A percentile compares a stretch with the other conserved stretches of the same genome.
Conservation (phyloP, 176 grass and related monocot species). For the Aegilops tauschii region DNA sequence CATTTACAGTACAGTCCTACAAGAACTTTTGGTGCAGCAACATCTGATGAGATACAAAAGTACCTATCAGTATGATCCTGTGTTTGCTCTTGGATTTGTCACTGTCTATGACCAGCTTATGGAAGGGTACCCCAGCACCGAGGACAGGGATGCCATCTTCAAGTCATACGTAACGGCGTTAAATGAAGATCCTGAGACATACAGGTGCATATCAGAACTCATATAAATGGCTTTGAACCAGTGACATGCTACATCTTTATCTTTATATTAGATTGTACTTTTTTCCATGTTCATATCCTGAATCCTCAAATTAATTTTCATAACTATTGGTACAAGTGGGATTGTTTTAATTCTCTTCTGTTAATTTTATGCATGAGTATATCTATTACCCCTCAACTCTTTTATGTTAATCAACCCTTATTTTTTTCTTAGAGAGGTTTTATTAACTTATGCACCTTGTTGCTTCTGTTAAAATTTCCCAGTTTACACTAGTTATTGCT, state of each 20-base stretch:
- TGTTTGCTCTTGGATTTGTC: constrained; percentile 96
- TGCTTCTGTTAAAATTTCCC: background rate
- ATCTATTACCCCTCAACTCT: background rate
- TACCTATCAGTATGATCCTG: constrained; percentile 89
- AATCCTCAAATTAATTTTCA: constrained; percentile 2
- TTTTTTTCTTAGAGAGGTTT: background rate
- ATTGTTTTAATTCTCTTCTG: background rate
- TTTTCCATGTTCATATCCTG: background rate
- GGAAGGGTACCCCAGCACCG: constrained; percentile 84
- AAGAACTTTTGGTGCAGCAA: constrained; percentile 93
- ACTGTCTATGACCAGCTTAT: constrained; percentile 93
- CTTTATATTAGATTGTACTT: background rate
- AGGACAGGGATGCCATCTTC: constrained; percentile 82
- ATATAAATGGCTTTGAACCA: background rate
- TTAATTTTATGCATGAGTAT: background rate
- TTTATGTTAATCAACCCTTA: background rate
- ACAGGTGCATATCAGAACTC: constrained; percentile 53
- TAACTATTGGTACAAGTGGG: background rate
- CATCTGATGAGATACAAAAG: constrained; percentile 98
- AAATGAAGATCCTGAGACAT: constrained; percentile 81
- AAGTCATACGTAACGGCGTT: constrained; percentile 73
- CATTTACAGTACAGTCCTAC: constrained; percentile 90
- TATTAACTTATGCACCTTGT: background rate
- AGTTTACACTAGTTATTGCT: background rate
- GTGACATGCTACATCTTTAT: constrained; percentile 14